A percentile compares a stretch with the other conserved stretches of the same genome.
phyloP scores from a whole-genome alignment of 768 basidiomycete genomes.

The Kwoniella mangroviensis region DNA sequence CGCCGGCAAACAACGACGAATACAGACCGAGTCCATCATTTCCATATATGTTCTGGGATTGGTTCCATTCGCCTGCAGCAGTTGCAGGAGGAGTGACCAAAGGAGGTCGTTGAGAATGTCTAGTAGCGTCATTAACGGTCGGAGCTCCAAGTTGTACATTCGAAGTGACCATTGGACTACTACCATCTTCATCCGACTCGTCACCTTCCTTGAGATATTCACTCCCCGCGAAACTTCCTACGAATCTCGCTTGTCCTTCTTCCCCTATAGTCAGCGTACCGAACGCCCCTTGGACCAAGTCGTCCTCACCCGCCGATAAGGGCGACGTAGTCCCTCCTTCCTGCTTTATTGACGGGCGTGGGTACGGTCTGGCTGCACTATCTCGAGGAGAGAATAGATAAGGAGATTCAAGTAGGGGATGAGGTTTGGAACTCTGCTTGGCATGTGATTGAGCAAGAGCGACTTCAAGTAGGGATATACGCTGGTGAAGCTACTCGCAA shows the following conservation, averaged over 20 bases:
- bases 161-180: neutral
- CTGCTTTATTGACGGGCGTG: constrained; percentile 14
- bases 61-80: constrained; percentile 16
- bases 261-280: constrained; percentile 53
- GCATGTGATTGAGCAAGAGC: constrained; percentile 52
- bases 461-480: constrained; percentile 52
- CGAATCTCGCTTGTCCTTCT: constrained; percentile 50
- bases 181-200: constrained; percentile 19
- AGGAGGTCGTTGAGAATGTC: neutral
- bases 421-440: constrained; percentile 33
- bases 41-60: neutral
- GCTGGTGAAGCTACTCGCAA: constrained; percentile 46
- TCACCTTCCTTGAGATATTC: constrained; percentile 45
- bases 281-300: constrained; percentile 46
- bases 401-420: constrained; percentile 48
- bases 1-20: constrained; percentile 26
- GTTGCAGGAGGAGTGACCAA: constrained; percentile 34
- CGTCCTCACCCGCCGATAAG: constrained; percentile 30
- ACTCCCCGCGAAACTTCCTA: constrained; percentile 52
- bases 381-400: constrained; percentile 49
- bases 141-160: neutral
- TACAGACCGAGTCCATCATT: constrained; percentile 15
- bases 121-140: neutral
- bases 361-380: constrained; percentile 14
- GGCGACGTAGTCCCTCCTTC: constrained; percentile 8